These are phyloP conservation scores for Limtongozyma cylindracea DNA, from an alignment of 805 yeast genomes.

Conservation along the genomic window DNA sequence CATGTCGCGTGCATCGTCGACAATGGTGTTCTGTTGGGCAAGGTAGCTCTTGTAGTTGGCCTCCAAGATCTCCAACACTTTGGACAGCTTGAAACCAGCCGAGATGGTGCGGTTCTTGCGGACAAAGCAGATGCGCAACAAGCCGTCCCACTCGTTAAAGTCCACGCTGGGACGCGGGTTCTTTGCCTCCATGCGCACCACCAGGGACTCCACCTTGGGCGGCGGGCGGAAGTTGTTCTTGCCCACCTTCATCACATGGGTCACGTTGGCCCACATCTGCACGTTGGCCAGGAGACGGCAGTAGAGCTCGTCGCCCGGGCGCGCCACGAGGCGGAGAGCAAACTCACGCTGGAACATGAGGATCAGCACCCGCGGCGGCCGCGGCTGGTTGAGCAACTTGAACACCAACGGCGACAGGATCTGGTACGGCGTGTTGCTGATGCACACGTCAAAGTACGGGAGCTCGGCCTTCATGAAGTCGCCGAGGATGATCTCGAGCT, in stretches of 20 bases:
- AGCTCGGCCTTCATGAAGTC: slow-evolving; percentile 91
- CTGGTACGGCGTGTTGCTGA: slow-evolving; percentile 93
- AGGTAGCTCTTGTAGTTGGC: slow-evolving; percentile 69
- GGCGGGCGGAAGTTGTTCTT: slow-evolving; percentile 94
- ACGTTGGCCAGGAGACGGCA: slow-evolving; percentile 90
- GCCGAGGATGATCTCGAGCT: slow-evolving; percentile 76
- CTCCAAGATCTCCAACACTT: slow-evolving; percentile 61
- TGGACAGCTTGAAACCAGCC: slow-evolving; percentile 72
- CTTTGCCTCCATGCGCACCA: slow-evolving; percentile 81
- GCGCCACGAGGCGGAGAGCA: slow-evolving; percentile 76
- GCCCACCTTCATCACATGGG: slow-evolving; percentile 96
- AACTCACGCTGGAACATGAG: slow-evolving; percentile 97
- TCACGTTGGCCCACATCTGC: slow-evolving; percentile 99
- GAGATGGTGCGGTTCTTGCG: slow-evolving; percentile 83
- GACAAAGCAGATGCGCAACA: slow-evolving; percentile 73
- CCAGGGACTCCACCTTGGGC: slow-evolving; percentile 94
- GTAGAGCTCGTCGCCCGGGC: slow-evolving; percentile 89
- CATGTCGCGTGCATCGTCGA: slow-evolving; percentile 14
- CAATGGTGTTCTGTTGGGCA: slow-evolving; percentile 19
- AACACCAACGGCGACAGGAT: slow-evolving; percentile 92
- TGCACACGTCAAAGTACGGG: slow-evolving; percentile 89
- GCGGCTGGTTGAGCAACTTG: slow-evolving; percentile 70
- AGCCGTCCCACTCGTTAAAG: slow-evolving; percentile 92
- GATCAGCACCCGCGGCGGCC: slow-evolving; percentile 85
- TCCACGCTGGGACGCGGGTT: slow-evolving; percentile 86